These are phyloP conservation scores for Macrolepiota dolichaula DNA, from an alignment of 768 basidiomycete species.

Conservation along the genomic window DNA sequence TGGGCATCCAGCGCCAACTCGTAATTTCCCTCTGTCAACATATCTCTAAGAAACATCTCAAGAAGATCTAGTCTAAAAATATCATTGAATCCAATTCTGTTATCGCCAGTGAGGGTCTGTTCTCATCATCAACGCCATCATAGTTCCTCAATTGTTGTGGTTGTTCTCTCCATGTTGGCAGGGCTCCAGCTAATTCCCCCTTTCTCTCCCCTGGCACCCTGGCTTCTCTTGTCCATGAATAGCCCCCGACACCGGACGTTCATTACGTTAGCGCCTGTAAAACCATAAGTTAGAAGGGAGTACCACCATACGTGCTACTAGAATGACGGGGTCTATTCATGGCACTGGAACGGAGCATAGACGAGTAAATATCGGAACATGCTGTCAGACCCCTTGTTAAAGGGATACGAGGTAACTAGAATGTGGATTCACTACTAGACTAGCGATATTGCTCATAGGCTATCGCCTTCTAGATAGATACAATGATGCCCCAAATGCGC, in stretches of 20 bases:
- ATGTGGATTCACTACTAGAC: background rate
- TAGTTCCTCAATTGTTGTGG: background rate
- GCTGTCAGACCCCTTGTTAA: background rate
- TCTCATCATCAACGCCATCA: conserved; percentile 6
- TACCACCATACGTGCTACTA: too few species aligned
- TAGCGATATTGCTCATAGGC: background rate
- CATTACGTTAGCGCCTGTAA: conserved; percentile 4
- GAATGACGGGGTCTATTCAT: background rate
- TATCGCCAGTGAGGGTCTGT: background rate
- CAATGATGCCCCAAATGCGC: background rate
- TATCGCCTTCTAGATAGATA: background rate
- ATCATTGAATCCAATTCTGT: background rate
- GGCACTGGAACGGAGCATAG: background rate
- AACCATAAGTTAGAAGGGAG: background rate
- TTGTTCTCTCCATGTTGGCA: background rate
- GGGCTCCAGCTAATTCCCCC: background rate
- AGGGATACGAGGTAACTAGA: too few species aligned
- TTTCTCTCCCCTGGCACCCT: background rate
- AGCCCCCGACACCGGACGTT: conserved; percentile 5
- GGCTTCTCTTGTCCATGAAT: conserved; percentile 3
- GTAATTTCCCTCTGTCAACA: background rate
- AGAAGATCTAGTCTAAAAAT: background rate
- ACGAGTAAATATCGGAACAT: background rate
- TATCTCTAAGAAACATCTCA: too few species aligned
- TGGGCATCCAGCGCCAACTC: background rate